Evolutionary conservation across 768 basidiomycete species (phyloP).

Genomic region (Tremella mesenterica): DNA sequence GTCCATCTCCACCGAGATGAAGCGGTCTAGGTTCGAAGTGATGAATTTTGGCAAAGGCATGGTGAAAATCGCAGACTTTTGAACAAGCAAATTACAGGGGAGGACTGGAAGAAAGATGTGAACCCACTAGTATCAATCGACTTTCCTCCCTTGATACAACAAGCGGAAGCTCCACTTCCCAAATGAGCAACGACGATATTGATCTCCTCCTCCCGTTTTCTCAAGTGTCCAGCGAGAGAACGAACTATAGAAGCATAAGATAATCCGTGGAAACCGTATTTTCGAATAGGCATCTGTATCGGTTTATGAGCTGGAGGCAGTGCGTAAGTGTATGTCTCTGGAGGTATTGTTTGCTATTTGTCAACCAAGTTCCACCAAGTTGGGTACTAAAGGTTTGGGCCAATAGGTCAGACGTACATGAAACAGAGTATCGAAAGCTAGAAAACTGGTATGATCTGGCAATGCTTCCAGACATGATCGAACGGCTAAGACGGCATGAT

Average conservation of each 20-base stretch:
- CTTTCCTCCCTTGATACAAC: slow-evolving; percentile 62
- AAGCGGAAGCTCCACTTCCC: slow-evolving; percentile 80
- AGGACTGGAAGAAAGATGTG: too few species aligned
- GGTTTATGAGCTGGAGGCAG: slow-evolving; percentile 54
- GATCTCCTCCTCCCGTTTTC: slow-evolving; percentile 52
- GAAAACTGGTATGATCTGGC: slow-evolving; percentile 62
- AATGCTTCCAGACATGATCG: slow-evolving; percentile 54
- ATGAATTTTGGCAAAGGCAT: too few species aligned
- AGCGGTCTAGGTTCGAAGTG: too few species aligned
- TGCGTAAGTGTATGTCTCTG: slow-evolving; percentile 69
- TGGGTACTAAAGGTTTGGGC: not conserved
- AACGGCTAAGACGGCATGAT: slow-evolving; percentile 47
- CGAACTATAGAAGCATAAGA: slow-evolving; percentile 57
- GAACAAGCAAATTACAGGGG: too few species aligned
- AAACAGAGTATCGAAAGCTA: slow-evolving; percentile 74
- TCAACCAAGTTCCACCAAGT: not conserved
- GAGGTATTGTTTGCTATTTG: slow-evolving; percentile 57
- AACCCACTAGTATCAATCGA: slow-evolving; percentile 62
- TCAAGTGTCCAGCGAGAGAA: slow-evolving; percentile 54
- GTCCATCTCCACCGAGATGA: too few species aligned
- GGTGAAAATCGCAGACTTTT: too few species aligned
- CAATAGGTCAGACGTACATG: slow-evolving; percentile 20
- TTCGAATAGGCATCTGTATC: slow-evolving; percentile 60
- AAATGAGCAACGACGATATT: slow-evolving; percentile 79
- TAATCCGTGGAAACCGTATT: slow-evolving; percentile 83